phyloP scores from a whole-genome alignment of 1,139 yeast species.

The Meyerozyma athensensis region DNA sequence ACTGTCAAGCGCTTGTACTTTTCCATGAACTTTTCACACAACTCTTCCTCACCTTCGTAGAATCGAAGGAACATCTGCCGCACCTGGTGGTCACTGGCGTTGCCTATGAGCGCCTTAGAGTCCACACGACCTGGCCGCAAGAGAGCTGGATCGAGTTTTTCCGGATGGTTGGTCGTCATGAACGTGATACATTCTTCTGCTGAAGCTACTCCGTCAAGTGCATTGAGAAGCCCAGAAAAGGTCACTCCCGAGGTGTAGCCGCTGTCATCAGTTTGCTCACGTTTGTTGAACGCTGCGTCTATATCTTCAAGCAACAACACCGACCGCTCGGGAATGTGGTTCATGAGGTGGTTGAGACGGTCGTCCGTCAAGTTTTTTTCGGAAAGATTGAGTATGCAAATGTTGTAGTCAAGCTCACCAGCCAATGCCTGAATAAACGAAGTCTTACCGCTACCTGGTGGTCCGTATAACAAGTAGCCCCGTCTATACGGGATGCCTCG shows the following conservation, averaged over 20 bases:
- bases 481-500: slow-evolving; percentile 97
- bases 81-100: slow-evolving; percentile 81
- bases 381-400: slow-evolving; percentile 84
- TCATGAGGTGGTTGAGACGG: slow-evolving; percentile 88
- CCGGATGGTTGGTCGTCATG: slow-evolving; percentile 98
- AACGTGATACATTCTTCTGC: slow-evolving; percentile 95
- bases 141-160: slow-evolving; percentile 78
- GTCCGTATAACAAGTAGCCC: slow-evolving; percentile 91
- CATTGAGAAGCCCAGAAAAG: slow-evolving; percentile 88
- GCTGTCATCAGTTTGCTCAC: slow-evolving; percentile 73
- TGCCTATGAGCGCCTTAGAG: slow-evolving; percentile 72
- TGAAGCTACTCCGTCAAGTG: slow-evolving; percentile 97
- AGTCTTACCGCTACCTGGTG: slow-evolving; percentile 97
- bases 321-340: slow-evolving; percentile 89
- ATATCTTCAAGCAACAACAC: slow-evolving; percentile 84
- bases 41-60: slow-evolving; percentile 60
- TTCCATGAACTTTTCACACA: slow-evolving; percentile 60
- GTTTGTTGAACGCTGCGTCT: slow-evolving; percentile 89
- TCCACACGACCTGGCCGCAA: slow-evolving; percentile 95
- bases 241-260: slow-evolving; percentile 84
- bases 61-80: slow-evolving; percentile 81
- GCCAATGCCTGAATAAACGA: slow-evolving; percentile 95
- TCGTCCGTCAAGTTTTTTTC: slow-evolving; percentile 93
- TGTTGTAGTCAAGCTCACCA: slow-evolving; percentile 92
- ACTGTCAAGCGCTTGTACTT: slow-evolving; percentile 46